Base-by-base conservation (phyloP, 306 rosid genomes). In the Elaeagnus macrophylla region DNA sequence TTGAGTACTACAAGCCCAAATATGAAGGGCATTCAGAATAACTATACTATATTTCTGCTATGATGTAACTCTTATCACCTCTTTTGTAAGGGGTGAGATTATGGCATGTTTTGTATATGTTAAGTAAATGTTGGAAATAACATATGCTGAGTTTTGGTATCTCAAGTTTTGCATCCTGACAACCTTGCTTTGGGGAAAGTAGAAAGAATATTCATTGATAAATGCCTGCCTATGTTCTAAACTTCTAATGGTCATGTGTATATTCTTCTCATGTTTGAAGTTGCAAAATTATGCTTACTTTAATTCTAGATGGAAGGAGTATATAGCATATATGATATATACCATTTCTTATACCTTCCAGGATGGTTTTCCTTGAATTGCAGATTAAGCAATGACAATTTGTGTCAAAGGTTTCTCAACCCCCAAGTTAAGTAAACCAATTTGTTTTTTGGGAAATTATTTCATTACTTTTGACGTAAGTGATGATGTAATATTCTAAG, bases 101-200 rank as follows among this genome's bases (percentile, higher is more conserved):
- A 39, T 43, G 10, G 41, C 37, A 18, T 48, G 77, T 67, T 59
- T 13, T 71, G 58, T 59, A 39, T 14, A 59, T 25, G 53, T 2
- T 2, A 25, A 25, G 3, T 2, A 7, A 37, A 39, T 0, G 32
- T 48, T 46, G 48, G 7, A 39, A 9, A 53, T 37, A 38, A 51
- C 14, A 45, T 7, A 37, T 40, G 62, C 57, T 2, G 17, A n/a
- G 51, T 7, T 51, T 25, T 9, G 40, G 56, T 36, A 50, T 60
- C 41, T 51, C 17, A 32, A 14, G 54, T 25, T 39, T 25, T 46
- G 18, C 49, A 19, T 43, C 7, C 10, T 3, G 9, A 11, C 7
- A 8, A 5, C n/a, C 36, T 17, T 5, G 2, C 43, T 10, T 32
- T 44, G 39, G 32, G 8, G 54, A 25, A 53, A 36, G 52, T 42